Base-by-base conservation (phyloP, 192 early-diverging fungal genomes). In the Linnemannia exigua region DNA sequence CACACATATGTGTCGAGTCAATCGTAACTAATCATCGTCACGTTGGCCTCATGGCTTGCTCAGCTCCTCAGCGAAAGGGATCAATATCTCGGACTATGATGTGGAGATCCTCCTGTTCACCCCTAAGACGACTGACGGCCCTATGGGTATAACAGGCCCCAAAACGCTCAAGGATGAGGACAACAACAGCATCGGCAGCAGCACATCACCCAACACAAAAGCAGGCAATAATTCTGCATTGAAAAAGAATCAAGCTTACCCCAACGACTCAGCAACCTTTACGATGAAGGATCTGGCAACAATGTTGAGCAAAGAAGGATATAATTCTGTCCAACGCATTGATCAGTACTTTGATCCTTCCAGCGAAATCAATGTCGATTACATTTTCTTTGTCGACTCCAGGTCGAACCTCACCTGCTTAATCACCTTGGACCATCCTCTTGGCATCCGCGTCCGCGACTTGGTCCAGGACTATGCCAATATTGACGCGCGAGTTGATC, bases 1-100 rank as follows among this genome's bases (percentile, higher is more conserved):
- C n/a, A n/a, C n/a, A n/a, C n/a, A n/a, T n/a, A n/a, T n/a, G n/a
- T n/a, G n/a, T n/a, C n/a, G n/a, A n/a, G n/a, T n/a, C n/a, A n/a
- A n/a, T n/a, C n/a, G n/a, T n/a, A n/a, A n/a, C n/a, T n/a, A n/a
- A n/a, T n/a, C n/a, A n/a, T n/a, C n/a, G n/a, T n/a, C n/a, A n/a
- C n/a, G 15, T 48, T 48, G 47, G 15, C 51, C 1, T 46, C n/a
- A n/a, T n/a, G 41, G 5, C n/a, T 70, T 70, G 22, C 2, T n/a
- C 19, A 70, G 70, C 20, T 72, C 70, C 2, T 72, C 46, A 4
- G 70, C 70, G 3, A 22, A 9, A 14, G 70, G 44, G 1, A 36
- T 72, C 47, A 72, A 72, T n/a, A 28, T 51, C n/a, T 72, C 70
- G 8, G 70, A 72, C 25, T 48, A 48, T 36, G 70, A 72, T 72